Conservation (phyloP, 192 early-diverging fungal species). For the Entomortierella parvispora region DNA sequence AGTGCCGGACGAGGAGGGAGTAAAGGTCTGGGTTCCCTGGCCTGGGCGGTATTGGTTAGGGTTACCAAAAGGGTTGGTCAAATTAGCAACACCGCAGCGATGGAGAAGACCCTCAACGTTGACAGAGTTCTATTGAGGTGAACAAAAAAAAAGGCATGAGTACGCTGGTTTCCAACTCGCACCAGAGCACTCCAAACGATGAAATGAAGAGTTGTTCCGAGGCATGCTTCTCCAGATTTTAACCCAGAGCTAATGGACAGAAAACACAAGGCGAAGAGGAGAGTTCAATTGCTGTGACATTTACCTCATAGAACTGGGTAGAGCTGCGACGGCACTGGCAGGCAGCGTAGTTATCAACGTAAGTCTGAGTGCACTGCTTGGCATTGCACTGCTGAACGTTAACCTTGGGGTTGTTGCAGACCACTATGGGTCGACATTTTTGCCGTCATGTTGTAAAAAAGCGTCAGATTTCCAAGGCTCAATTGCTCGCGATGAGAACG, state of each 20-base stretch:
- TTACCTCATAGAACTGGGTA: constrained; percentile 12
- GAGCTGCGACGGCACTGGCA: constrained; percentile 22
- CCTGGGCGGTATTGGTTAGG: constrained; percentile 17
- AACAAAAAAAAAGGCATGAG: not conserved
- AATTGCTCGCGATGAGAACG: not conserved
- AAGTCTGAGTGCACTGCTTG: constrained; percentile 30
- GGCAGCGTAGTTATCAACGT: constrained; percentile 31
- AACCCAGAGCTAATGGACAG: too few species aligned
- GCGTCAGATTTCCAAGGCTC: not conserved
- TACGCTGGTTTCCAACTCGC: not conserved
- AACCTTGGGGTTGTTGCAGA: constrained; percentile 17
- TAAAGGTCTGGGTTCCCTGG: constrained; percentile 20
- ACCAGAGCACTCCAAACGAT: too few species aligned
- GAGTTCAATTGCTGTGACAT: not conserved
- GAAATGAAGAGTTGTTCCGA: too few species aligned
- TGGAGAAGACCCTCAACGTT: constrained; percentile 25
- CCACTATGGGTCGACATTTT: constrained; percentile 1
- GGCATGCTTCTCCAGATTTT: too few species aligned
- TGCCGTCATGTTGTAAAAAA: not conserved
- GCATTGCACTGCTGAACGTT: constrained; percentile 20
- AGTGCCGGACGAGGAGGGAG: not conserved
- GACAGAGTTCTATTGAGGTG: constrained; percentile 18
- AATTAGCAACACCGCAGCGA: constrained; percentile 9
- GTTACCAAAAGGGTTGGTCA: constrained; percentile 39
- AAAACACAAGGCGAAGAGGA: not conserved